Base-by-base conservation (phyloP, 1,139 yeast species). In the Zygoascus hellenicus region DNA sequence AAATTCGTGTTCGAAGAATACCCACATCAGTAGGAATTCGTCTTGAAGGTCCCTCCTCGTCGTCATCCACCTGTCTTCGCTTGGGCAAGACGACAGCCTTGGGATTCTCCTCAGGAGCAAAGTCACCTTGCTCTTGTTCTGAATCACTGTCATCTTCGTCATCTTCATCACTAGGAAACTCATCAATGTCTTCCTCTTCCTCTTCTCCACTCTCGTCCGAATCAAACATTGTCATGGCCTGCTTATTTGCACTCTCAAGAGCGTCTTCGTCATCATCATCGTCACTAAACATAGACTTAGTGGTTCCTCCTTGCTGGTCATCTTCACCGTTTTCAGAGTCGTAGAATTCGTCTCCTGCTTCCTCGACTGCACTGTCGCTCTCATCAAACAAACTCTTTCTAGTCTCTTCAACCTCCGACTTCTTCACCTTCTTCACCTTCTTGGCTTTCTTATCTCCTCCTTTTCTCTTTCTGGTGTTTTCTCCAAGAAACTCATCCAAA, bases 221-320 rank as follows among this genome's bases (percentile, higher is more conserved):
- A 48, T 84, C 94, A 51, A 87, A 81, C 39, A 89, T 94, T 74
- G 95, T 84, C 52, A 83, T 76, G 6, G 86, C 84, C 69, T 86
- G 95, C 87, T 85, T 83, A 65, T 92, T 92, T 54, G 90, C 81
- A 41, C 88, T 90, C 61, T 87, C 89, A 61, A 92, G 76, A 48
- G 76, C 77, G 52, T 85, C 94, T 61, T 84, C 76, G 53, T 86
- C 96, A 36, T 77, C 85, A 36, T 80, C 88, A 55, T 81, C 92
- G 61, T 90, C 97, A 19, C 96, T 86, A 62, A 88, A 90, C 83
- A 85, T 81, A 39, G 94, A 92, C 56, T 73, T 80, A 31, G 71
- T 85, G 7, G 73, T 78, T 13, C 62, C 71, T 6, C 26, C 26
- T 7, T 22, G 26, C 7, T 5, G 26, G 26, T 22, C 26, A 7